Evolutionary conservation across 1,139 yeast species (phyloP).

Genomic region (Zygoascus sp.): DNA sequence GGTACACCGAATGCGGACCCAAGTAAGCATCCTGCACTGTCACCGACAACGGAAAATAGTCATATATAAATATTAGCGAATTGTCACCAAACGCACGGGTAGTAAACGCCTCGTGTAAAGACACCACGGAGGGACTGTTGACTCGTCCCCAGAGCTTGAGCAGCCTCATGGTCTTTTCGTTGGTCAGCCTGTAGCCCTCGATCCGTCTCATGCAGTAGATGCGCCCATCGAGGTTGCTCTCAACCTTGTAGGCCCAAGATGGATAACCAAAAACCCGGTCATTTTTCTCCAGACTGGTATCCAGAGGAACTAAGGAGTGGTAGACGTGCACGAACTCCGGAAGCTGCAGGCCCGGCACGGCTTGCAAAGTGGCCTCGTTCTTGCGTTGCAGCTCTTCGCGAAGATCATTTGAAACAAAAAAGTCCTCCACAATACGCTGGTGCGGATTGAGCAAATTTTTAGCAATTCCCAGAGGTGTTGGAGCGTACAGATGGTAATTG

Average conservation of each 20-base stretch:
- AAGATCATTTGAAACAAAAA: slow-evolving; percentile 69
- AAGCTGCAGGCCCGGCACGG: slow-evolving; percentile 54
- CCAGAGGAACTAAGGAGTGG: slow-evolving; percentile 84
- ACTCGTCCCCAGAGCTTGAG: slow-evolving; percentile 52
- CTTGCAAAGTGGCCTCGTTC: slow-evolving; percentile 77
- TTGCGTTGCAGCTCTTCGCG: slow-evolving; percentile 68
- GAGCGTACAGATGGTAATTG: slow-evolving; percentile 87
- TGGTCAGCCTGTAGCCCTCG: slow-evolving; percentile 55
- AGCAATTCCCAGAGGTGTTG: slow-evolving; percentile 75
- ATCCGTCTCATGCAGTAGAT: slow-evolving; percentile 73
- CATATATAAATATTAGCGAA: slow-evolving; percentile 55
- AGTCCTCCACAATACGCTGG: slow-evolving; percentile 61
- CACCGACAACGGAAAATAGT: slow-evolving; percentile 60
- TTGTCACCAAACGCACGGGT: slow-evolving; percentile 80
- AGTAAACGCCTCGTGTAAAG: slow-evolving; percentile 77
- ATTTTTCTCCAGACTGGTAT: slow-evolving; percentile 50
- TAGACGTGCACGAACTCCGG: slow-evolving; percentile 79
- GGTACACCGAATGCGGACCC: slow-evolving; percentile 30
- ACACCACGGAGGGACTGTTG: slow-evolving; percentile 55
- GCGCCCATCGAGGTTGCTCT: slow-evolving; percentile 73
- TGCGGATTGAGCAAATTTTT: slow-evolving; percentile 37
- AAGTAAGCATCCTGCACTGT: slow-evolving; percentile 57
- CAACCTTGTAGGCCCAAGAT: slow-evolving; percentile 70
- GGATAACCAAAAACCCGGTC: slow-evolving; percentile 57
- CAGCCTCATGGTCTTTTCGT: slow-evolving; percentile 51